Evolutionary conservation across 1,139 yeast genomes (phyloP).

Genomic region (Saccharomycopsis phalli): DNA sequence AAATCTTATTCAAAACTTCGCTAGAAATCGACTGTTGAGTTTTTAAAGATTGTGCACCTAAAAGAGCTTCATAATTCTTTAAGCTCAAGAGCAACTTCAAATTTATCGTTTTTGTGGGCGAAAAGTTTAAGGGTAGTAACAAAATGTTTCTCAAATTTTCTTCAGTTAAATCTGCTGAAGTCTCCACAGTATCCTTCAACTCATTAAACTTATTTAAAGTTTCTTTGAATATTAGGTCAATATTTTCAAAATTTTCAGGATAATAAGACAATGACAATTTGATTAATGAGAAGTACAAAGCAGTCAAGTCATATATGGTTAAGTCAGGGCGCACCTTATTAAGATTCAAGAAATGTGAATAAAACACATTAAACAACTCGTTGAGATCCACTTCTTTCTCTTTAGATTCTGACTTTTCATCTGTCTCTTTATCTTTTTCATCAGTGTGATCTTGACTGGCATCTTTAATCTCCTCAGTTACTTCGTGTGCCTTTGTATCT

Average conservation of each 20-base stretch:
- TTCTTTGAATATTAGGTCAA: conserved; percentile 53
- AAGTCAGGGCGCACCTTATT: conserved; percentile 53
- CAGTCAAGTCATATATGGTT: conserved; percentile 54
- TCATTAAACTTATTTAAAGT: conserved; percentile 42
- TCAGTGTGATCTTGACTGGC: no score
- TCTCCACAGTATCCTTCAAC: conserved; percentile 22
- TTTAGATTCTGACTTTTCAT: conserved; percentile 13
- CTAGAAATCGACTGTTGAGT: conserved; percentile 24
- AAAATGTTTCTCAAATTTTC: conserved; percentile 48
- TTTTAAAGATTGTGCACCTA: conserved; percentile 24
- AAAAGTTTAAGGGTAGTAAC: conserved; percentile 44
- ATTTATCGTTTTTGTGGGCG: conserved; percentile 25
- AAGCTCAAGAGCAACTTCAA: conserved; percentile 20
- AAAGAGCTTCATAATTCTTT: conserved; percentile 22
- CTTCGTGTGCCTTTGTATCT: background rate
- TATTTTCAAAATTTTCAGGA: conserved; percentile 49
- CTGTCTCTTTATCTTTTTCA: conserved; percentile 18
- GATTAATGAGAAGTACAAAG: conserved; percentile 55
- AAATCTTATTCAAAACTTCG: conserved; percentile 23
- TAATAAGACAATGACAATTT: conserved; percentile 60
- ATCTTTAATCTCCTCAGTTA: background rate
- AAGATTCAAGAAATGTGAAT: conserved; percentile 52
- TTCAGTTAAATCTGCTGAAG: conserved; percentile 26
- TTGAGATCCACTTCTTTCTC: conserved; percentile 16
- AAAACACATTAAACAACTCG: conserved; percentile 50